phyloP scores from a whole-genome alignment of 1,284 basidiomycete genomes.

The Leccinum laetum region DNA sequence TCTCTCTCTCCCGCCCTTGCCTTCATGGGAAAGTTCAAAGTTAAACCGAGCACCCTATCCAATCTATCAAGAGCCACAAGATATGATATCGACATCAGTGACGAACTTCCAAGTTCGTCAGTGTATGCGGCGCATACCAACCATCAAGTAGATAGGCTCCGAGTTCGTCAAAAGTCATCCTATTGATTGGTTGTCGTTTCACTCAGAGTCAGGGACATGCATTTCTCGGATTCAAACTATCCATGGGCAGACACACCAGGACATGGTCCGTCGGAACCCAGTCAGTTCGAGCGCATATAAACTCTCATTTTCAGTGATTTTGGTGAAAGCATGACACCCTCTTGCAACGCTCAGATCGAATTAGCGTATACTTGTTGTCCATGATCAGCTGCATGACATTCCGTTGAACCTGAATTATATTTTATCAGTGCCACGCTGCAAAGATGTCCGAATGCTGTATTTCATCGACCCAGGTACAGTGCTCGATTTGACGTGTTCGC shows the following conservation, averaged over 20 bases:
- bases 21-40: neutral
- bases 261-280: neutral
- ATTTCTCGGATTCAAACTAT: neutral
- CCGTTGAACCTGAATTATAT: neutral
- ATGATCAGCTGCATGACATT: neutral
- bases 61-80: neutral
- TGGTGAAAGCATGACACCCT: neutral
- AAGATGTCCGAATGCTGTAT: neutral
- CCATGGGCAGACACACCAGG: neutral
- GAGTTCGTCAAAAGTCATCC: neutral
- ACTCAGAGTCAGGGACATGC: neutral
- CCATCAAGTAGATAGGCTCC: neutral
- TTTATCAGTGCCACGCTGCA: neutral
- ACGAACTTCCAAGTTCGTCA: neutral
- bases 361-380: neutral
- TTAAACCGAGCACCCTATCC: neutral
- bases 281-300: neutral
- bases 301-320: neutral
- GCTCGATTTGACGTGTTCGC: neutral
- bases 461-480: neutral
- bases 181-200: neutral
- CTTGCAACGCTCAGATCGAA: neutral
- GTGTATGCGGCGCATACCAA: neutral
- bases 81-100: neutral
- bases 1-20: neutral